A percentile compares a stretch with the other conserved stretches of the same genome.
phyloP scores from a whole-genome alignment of 2,329 filamentous ascomycete genomes.

The Thielaviopsis ethacetica region DNA sequence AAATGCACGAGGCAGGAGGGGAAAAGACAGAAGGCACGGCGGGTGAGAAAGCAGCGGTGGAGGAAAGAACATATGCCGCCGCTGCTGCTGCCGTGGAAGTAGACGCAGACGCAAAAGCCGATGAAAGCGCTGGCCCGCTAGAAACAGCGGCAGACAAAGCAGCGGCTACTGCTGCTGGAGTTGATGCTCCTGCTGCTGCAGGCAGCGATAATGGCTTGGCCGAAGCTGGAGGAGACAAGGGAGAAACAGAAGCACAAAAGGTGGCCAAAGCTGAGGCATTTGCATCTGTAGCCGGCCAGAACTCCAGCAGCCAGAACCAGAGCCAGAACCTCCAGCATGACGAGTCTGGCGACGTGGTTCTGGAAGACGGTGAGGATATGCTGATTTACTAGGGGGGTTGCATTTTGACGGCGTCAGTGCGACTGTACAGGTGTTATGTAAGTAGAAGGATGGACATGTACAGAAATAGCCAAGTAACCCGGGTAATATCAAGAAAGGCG shows the following conservation, averaged over 20 bases:
- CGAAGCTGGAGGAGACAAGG: neutral
- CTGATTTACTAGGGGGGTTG: constrained; percentile 57
- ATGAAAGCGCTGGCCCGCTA: no score
- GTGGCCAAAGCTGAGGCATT: neutral
- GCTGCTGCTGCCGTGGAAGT: no score
- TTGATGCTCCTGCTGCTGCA: neutral
- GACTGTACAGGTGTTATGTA: neutral
- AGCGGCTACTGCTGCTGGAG: neutral
- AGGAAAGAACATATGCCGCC: no score
- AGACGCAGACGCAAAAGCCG: no score
- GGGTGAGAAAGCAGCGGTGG: no score
- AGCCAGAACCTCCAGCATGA: constrained; percentile 37
- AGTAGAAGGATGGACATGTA: no score
- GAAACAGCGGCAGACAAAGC: no score
- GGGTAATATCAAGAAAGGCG: no score
- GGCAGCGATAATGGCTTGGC: neutral
- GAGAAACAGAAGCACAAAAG: neutral
- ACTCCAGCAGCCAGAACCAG: neutral
- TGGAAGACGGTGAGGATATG: constrained; percentile 76
- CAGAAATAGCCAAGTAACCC: no score
- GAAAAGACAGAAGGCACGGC: no score
- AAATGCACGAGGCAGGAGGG: no score
- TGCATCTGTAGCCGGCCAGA: constrained; percentile 13
- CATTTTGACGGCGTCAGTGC: no score
- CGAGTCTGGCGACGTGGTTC: constrained; percentile 59